A percentile compares a stretch with the other conserved stretches of the same genome.
phyloP scores from a whole-genome alignment of 2,329 filamentous ascomycete species.

The Aspergillus fijiensis region DNA sequence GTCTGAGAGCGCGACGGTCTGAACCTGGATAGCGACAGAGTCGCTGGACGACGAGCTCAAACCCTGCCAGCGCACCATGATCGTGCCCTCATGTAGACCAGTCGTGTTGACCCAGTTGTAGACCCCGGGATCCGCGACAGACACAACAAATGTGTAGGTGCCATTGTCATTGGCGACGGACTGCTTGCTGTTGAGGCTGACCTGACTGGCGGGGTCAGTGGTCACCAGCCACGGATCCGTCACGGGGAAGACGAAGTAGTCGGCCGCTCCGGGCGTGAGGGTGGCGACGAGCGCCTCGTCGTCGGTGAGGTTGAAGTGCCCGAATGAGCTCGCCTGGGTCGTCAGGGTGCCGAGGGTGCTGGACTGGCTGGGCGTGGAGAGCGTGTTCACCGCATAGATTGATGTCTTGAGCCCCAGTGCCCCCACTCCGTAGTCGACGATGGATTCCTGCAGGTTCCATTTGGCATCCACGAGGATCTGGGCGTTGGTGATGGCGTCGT shows the following conservation, averaged over 20 bases:
- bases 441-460: background rate
- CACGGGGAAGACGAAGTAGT: constrained; percentile 2
- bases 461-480: background rate
- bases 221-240: constrained; percentile 5
- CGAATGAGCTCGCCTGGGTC: constrained; percentile 3
- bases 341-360: constrained; percentile 4
- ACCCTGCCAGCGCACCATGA: constrained; percentile 7
- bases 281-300: background rate
- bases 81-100: background rate
- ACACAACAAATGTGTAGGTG: background rate
- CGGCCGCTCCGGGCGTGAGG: background rate
- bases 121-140: background rate
- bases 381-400: background rate
- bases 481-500: background rate
- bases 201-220: background rate
- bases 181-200: constrained; percentile 3
- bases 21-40: background rate
- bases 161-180: background rate
- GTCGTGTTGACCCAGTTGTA: constrained; percentile 2
- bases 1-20: background rate
- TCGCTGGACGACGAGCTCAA: background rate
- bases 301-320: background rate
- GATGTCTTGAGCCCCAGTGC: constrained; percentile 3
- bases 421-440: background rate
- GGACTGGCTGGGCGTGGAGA: background rate